phyloP scores from a whole-genome alignment of 768 basidiomycete species.

The Termitomyces sp. region DNA sequence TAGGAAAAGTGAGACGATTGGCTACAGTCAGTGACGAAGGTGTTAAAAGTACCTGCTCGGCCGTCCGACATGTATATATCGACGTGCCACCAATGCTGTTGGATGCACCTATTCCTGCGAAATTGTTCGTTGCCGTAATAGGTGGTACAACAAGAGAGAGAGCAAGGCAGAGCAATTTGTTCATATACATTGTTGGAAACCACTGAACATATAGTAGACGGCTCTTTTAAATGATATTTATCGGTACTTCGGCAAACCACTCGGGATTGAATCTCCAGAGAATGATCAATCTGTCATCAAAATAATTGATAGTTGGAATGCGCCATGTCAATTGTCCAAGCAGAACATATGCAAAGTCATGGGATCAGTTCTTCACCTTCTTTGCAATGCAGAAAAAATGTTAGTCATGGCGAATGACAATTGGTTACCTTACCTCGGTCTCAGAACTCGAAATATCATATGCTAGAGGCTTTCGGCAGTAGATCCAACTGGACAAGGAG shows the following conservation, averaged over 20 bases:
- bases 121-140: constrained; percentile 23
- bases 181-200: not conserved
- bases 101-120: constrained; percentile 25
- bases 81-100: constrained; percentile 24
- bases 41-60: constrained; percentile 20
- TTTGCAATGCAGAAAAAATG: too few species aligned
- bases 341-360: not conserved
- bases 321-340: not conserved
- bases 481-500: not conserved
- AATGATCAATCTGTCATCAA: not conserved
- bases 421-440: not conserved
- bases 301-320: not conserved
- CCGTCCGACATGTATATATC: constrained; percentile 27
- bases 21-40: not conserved
- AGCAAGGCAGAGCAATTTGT: not conserved
- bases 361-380: not conserved
- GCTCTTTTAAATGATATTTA: not conserved
- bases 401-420: not conserved
- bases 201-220: not conserved
- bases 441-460: not conserved
- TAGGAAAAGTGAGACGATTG: not conserved
- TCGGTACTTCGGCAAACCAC: not conserved
- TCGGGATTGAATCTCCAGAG: not conserved
- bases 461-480: not conserved
- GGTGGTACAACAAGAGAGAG: constrained; percentile 10